Percentiles rank a stretch among this genome's conserved stretches.
Conservation (phyloP, 768 basidiomycete species). For the Suillus discolor region DNA sequence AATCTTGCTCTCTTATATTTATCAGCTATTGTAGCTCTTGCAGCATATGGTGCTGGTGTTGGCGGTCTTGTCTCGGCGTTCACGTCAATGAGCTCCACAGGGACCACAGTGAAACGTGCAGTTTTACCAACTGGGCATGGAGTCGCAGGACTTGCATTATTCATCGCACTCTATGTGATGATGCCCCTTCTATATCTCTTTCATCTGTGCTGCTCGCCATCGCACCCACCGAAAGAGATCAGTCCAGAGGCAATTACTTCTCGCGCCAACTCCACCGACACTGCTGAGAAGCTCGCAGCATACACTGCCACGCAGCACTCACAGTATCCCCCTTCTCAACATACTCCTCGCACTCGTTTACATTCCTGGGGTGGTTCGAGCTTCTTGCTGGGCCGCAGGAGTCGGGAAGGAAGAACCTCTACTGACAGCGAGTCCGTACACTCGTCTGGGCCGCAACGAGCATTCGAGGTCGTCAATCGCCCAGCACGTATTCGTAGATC, state of each 20-base stretch:
- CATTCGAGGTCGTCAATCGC: constrained; percentile 54
- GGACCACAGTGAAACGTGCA: constrained; percentile 33
- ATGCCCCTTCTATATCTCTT: constrained; percentile 46
- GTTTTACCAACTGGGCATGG: constrained; percentile 64
- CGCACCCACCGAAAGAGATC: constrained; percentile 20
- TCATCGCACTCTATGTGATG: constrained; percentile 58
- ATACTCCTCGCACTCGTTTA: constrained; percentile 34
- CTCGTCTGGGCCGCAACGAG: constrained; percentile 37
- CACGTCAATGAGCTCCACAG: constrained; percentile 47
- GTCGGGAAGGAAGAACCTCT: constrained; percentile 39
- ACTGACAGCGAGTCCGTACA: constrained; percentile 40
- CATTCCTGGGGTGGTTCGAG: constrained; percentile 43
- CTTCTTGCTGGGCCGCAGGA: constrained; percentile 38
- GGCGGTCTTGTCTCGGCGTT: constrained; percentile 66
- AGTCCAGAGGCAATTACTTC: constrained; percentile 26
- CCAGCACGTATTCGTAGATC: constrained; percentile 55
- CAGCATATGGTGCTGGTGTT: constrained; percentile 61
- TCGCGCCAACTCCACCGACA: constrained; percentile 41
- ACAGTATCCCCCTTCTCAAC: constrained; percentile 34
- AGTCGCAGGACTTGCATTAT: constrained; percentile 64
- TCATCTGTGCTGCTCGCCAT: constrained; percentile 18
- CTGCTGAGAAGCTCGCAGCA: constrained; percentile 43
- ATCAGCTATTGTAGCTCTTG: constrained; percentile 42
- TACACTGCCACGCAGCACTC: constrained; percentile 29
- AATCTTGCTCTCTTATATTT: constrained; percentile 36